Percentiles rank a stretch among this genome's conserved stretches.
Evolutionary conservation across 768 basidiomycete genomes (phyloP).

Genomic region (Leccinum variicolor): DNA sequence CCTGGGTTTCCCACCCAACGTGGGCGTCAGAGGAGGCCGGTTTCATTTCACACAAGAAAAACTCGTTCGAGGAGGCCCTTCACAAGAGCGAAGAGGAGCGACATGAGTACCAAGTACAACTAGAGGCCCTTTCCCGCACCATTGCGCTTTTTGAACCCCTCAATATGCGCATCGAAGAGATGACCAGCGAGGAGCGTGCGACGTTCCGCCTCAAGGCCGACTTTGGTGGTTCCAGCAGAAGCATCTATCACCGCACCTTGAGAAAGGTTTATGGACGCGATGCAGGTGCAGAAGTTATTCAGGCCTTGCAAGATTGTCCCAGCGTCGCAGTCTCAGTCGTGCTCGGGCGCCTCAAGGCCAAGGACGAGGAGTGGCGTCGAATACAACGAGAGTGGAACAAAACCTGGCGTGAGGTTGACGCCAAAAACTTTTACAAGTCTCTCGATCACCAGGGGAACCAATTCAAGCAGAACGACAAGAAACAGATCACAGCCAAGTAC

Average conservation of each 20-base stretch:
- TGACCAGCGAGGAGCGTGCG: conserved; percentile 83
- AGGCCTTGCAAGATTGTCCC: conserved; percentile 89
- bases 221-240: conserved; percentile 84
- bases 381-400: conserved; percentile 94
- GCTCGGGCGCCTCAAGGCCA: conserved; percentile 81
- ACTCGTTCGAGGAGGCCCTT: conserved; percentile 90
- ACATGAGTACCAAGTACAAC: conserved; percentile 94
- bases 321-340: conserved; percentile 90
- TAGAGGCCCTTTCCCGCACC: conserved; percentile 87
- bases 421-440: conserved; percentile 97
- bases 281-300: conserved; percentile 68
- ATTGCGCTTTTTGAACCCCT: conserved; percentile 91
- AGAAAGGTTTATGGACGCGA: conserved; percentile 92
- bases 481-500: conserved; percentile 78
- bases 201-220: conserved; percentile 80
- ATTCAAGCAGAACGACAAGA: conserved; percentile 97
- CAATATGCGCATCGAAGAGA: conserved; percentile 76
- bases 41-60: conserved; percentile 95
- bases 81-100: conserved; percentile 98
- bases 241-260: conserved; percentile 88
- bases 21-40: conserved; percentile 97
- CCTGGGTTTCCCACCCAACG: conserved; percentile 98
- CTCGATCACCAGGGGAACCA: conserved; percentile 94
- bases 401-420: conserved; percentile 95
- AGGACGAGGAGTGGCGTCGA: conserved; percentile 96